Percentiles rank a stretch among this genome's conserved stretches.
Conservation (phyloP, 2,329 filamentous ascomycete species). For the Trichoderma sp. region DNA sequence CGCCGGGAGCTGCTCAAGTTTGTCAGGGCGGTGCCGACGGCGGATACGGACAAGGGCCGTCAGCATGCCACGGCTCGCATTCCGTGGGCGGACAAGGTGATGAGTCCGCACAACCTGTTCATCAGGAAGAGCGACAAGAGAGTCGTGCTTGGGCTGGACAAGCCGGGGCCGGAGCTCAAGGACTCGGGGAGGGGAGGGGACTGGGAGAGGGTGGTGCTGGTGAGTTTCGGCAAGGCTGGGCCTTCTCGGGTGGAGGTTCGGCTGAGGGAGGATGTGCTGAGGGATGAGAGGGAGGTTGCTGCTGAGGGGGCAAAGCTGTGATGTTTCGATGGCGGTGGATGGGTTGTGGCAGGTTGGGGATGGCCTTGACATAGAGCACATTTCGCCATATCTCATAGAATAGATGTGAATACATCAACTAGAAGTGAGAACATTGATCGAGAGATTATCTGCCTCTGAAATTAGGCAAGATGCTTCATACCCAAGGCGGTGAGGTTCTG, state of each 20-base stretch:
- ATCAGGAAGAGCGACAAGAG: conserved; percentile 50
- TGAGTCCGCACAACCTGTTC: conserved; percentile 56
- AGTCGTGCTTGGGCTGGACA: conserved; percentile 59
- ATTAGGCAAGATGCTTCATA: too few species aligned
- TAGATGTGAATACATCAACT: background rate
- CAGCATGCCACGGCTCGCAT: conserved; percentile 49
- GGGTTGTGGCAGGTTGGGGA: background rate
- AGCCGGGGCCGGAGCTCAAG: conserved; percentile 58
- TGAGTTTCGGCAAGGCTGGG: conserved; percentile 54
- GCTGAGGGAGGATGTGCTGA: conserved; percentile 52
- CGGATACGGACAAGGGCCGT: conserved; percentile 44
- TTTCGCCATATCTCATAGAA: background rate
- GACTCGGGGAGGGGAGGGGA: conserved; percentile 56
- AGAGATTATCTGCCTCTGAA: background rate
- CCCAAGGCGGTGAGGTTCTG: background rate
- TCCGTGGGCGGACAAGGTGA: conserved; percentile 64
- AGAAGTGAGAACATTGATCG: background rate
- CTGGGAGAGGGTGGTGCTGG: conserved; percentile 60
- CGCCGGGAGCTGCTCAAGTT: conserved; percentile 58
- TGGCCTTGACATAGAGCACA: background rate
- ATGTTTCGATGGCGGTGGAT: background rate
- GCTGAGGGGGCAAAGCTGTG: conserved; percentile 36
- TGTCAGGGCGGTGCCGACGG: conserved; percentile 49
- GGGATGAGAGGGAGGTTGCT: conserved; percentile 46
- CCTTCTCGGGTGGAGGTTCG: conserved; percentile 58